These are phyloP conservation scores for Musa acuminata DNA, from an alignment of 176 grass and related monocot genomes.

Conservation along the genomic window DNA sequence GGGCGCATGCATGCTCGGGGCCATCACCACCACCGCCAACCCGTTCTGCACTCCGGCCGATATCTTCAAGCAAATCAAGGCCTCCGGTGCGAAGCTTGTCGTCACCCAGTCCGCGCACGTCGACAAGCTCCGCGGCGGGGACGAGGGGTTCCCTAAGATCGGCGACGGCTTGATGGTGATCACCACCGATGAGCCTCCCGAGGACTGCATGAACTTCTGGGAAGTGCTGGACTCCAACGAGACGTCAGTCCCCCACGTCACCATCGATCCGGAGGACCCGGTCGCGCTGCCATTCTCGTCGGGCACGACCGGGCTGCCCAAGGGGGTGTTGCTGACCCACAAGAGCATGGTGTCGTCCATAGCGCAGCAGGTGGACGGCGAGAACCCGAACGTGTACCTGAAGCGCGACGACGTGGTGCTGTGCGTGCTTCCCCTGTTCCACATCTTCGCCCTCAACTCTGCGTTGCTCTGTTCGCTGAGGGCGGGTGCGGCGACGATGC, in stretches of 20 bases:
- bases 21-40: slow-evolving; percentile 31
- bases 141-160: not conserved
- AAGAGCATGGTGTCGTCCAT: slow-evolving; percentile 33
- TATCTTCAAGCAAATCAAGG: slow-evolving; percentile 39
- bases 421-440: slow-evolving; percentile 42
- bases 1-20: slow-evolving; percentile 36
- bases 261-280: slow-evolving; percentile 19
- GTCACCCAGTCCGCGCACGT: slow-evolving; percentile 29
- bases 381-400: slow-evolving; percentile 32
- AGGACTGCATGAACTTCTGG: slow-evolving; percentile 23
- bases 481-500: slow-evolving; percentile 28
- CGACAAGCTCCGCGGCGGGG: slow-evolving; percentile 17
- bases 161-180: slow-evolving; percentile 11
- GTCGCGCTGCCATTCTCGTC: slow-evolving; percentile 37
- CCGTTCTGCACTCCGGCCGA: slow-evolving; percentile 28
- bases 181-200: slow-evolving; percentile 14
- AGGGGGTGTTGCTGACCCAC: slow-evolving; percentile 37
- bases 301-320: slow-evolving; percentile 38
- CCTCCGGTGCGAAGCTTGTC: slow-evolving; percentile 21
- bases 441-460: slow-evolving; percentile 40
- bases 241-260: not conserved
- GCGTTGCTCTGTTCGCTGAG: slow-evolving; percentile 33
- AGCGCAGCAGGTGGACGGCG: slow-evolving; percentile 36
- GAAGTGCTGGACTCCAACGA: slow-evolving; percentile 13
- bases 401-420: slow-evolving; percentile 27